Percentiles rank a stretch among this genome's conserved stretches.
These are phyloP conservation scores for Aspergillus melleus DNA, from an alignment of 2,329 filamentous ascomycete species.

Conservation along the genomic window DNA sequence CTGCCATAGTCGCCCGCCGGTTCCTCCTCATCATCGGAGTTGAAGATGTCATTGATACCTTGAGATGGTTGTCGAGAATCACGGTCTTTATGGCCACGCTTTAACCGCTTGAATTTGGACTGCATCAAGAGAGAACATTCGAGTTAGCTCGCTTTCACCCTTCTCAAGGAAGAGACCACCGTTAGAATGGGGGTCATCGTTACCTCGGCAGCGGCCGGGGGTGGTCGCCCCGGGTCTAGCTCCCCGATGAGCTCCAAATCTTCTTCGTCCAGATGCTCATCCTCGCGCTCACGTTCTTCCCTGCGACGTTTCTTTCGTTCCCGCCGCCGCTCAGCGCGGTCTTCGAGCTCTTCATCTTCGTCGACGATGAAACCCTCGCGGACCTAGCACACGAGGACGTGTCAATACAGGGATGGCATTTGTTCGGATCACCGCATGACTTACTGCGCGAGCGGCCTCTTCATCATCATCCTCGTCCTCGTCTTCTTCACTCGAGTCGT, in stretches of 20 bases:
- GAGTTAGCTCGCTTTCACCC: constrained; percentile 8
- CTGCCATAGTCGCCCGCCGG: constrained; percentile 50
- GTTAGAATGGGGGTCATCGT: constrained; percentile 23
- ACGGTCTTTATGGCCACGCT: constrained; percentile 78
- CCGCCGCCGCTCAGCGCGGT: constrained; percentile 58
- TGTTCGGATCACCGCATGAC: constrained; percentile 18
- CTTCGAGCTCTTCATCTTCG: constrained; percentile 80
- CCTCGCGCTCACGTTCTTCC: constrained; percentile 77
- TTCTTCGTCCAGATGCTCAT: constrained; percentile 85
- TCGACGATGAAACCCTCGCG: constrained; percentile 96
- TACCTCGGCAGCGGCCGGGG: constrained; percentile 70
- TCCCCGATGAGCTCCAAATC: constrained; percentile 94
- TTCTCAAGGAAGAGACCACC: background rate
- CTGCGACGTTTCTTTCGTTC: constrained; percentile 75
- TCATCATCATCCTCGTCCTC: constrained; percentile 91
- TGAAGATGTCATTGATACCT: constrained; percentile 89
- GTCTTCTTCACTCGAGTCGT: constrained; percentile 90
- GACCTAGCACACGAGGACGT: constrained; percentile 55
- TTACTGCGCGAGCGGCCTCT: constrained; percentile 75
- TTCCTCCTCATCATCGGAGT: constrained; percentile 83
- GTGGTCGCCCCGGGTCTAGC: constrained; percentile 68
- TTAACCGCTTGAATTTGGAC: constrained; percentile 94
- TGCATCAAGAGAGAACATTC: constrained; percentile 37
- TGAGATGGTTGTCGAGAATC: constrained; percentile 59
- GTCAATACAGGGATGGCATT: constrained; percentile 14